Base-by-base conservation (phyloP, 2,329 filamentous ascomycete genomes). In the Epichloe brachyelytri region DNA sequence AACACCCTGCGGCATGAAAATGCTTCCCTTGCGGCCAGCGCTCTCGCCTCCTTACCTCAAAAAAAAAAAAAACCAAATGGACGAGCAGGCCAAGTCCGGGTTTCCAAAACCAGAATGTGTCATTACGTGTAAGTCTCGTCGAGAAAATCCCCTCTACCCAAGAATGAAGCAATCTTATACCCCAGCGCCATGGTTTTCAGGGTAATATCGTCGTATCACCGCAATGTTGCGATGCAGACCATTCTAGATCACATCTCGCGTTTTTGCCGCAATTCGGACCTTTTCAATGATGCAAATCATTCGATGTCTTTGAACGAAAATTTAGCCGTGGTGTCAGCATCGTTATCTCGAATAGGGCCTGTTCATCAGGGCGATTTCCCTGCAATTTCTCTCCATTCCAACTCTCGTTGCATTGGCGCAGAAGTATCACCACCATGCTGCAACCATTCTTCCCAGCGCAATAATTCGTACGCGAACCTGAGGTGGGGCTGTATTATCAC, bases 401-500 rank as follows among this genome's bases (percentile, higher is more conserved):
- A 73, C 61, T 96, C 90, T 57, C 91, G 77, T 59, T 80, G 82
- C 52, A 85, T 58, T 6, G 65, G 60, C 2, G 55, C 56, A 30
- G 61, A 61, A 45, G 63, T 73, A 67, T 66, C 73, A 63, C 68
- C 76, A 65, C 69, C 75, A 43, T 63, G 61, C 61, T 78, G 80
- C 54, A 90, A 79, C 34, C 77, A 68, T 66, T 96, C 91, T 68
- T 98, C 93, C 88, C 91, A 97, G 66, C 94, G 94, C 48, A 98
- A 75, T 33, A 98, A 77, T 69, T 98, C 93, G 63, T 97, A 95
- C 58, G 86, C 86, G 69, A 98, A 98, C 53, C 88, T 80, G 51
- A 98, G 76, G 71, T 98, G 91, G 12, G 93, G 93, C 66, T 98
- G 93, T 56, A 98, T 97, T 56, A 98, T 98, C 49, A 98, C 93